Conservation (phyloP, 768 basidiomycete species). For the Lactifluus volemus region DNA sequence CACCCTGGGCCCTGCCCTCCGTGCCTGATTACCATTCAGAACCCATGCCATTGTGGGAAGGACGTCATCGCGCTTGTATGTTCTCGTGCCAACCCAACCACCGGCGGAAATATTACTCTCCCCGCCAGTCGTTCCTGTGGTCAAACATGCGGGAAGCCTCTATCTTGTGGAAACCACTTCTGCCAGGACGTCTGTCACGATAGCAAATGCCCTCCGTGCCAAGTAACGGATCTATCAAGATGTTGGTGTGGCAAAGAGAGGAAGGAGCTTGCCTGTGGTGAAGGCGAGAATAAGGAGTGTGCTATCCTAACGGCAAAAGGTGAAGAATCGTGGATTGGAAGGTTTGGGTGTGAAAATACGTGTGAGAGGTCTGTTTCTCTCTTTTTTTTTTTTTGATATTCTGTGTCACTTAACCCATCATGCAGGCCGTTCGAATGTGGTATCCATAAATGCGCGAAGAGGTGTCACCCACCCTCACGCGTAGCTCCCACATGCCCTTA, state of each 20-base stretch:
- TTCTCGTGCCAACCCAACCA: slow-evolving; percentile 31
- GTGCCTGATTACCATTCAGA: slow-evolving; percentile 69
- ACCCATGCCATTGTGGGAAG: slow-evolving; percentile 73
- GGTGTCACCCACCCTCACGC: slow-evolving; percentile 69
- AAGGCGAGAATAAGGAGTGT: slow-evolving; percentile 38
- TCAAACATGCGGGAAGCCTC: slow-evolving; percentile 31
- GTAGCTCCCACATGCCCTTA: slow-evolving; percentile 56
- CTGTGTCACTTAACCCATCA: slow-evolving; percentile 1
- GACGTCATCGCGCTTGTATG: slow-evolving; percentile 51
- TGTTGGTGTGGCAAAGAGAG: slow-evolving; percentile 80
- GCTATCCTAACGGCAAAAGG: slow-evolving; percentile 30
- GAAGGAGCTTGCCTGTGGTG: slow-evolving; percentile 57
- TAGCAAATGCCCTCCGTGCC: slow-evolving; percentile 64
- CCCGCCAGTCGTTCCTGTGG: slow-evolving; percentile 31
- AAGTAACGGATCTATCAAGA: slow-evolving; percentile 37
- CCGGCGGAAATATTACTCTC: slow-evolving; percentile 16
- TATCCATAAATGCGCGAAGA: slow-evolving; percentile 58
- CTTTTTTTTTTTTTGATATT: background rate
- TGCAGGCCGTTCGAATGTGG: slow-evolving; percentile 66
- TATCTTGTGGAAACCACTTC: slow-evolving; percentile 65
- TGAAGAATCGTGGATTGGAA: slow-evolving; percentile 55
- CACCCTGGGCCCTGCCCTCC: slow-evolving; percentile 98
- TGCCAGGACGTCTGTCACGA: slow-evolving; percentile 70
- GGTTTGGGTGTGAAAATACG: slow-evolving; percentile 46
- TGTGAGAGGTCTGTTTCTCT: slow-evolving; percentile 46